Evolutionary conservation across 2,329 filamentous ascomycete genomes (phyloP).

Genomic region (Stagonosporopsis chrysanthemi): DNA sequence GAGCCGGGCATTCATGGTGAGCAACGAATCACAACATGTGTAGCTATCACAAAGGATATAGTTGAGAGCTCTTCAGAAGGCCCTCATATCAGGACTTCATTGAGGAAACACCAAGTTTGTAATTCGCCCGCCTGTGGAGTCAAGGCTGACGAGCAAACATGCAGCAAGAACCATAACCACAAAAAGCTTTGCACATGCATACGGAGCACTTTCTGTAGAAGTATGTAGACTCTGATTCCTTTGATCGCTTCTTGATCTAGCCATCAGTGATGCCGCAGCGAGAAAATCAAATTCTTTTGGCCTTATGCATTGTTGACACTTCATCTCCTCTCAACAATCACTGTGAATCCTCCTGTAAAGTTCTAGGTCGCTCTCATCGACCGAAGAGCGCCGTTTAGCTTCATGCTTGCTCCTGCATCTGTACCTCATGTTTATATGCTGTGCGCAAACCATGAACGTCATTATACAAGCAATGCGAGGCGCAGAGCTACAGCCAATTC

Average conservation of each 20-base stretch:
- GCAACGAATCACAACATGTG: not conserved
- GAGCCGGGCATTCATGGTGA: not conserved
- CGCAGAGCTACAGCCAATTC: not conserved
- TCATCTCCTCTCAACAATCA: not conserved
- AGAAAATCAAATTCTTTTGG: not conserved
- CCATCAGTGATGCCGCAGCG: not conserved
- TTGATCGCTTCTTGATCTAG: not conserved
- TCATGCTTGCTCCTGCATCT: not conserved
- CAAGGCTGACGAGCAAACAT: too few species aligned
- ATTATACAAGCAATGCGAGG: not conserved
- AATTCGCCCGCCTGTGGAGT: not conserved
- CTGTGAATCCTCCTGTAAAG: not conserved
- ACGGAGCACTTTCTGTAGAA: too few species aligned
- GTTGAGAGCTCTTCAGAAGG: not conserved
- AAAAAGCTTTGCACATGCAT: too few species aligned
- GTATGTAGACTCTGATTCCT: too few species aligned
- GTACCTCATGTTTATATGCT: not conserved
- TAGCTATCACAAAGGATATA: too few species aligned
- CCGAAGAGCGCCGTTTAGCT: not conserved
- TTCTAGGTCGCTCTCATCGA: not conserved
- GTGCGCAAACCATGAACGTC: not conserved
- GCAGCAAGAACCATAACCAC: too few species aligned
- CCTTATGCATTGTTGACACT: not conserved
- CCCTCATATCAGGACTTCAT: not conserved
- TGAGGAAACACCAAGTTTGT: not conserved